Evolutionary conservation across 1,284 basidiomycete genomes (phyloP).

Genomic region (Phenoliferia sp.): DNA sequence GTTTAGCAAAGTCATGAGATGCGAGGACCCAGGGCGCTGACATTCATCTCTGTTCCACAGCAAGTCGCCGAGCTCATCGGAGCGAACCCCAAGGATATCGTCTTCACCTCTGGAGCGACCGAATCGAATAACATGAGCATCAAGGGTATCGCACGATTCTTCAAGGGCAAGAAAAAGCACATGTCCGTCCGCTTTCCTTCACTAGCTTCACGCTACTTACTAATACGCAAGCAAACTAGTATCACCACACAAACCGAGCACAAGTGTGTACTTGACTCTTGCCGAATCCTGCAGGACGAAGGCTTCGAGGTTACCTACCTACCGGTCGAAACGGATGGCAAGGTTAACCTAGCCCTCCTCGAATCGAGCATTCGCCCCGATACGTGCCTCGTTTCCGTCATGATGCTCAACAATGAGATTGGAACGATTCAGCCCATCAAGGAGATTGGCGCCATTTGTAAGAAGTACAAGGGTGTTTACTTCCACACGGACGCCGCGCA

Average conservation of each 20-base stretch:
- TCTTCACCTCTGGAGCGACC: constrained; percentile 97
- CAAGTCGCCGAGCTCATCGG: constrained; percentile 87
- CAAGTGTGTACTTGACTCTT: constrained; percentile 98
- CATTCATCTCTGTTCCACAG: constrained; percentile 44
- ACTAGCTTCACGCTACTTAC: neutral
- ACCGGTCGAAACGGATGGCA: constrained; percentile 81
- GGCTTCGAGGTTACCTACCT: constrained; percentile 98
- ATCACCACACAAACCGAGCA: constrained; percentile 65
- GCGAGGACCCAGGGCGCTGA: neutral
- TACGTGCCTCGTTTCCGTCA: constrained; percentile 84
- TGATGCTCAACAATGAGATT: constrained; percentile 99
- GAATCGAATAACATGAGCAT: constrained; percentile 98
- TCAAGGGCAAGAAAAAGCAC: constrained; percentile 78
- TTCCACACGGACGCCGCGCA: constrained; percentile 99
- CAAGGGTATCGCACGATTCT: constrained; percentile 91
- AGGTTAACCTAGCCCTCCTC: constrained; percentile 70
- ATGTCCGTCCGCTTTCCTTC: constrained; percentile 54
- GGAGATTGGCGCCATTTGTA: constrained; percentile 82
- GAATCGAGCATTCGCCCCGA: constrained; percentile 80
- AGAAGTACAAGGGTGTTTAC: constrained; percentile 77
- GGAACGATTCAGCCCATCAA: constrained; percentile 97
- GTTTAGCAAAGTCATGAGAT: too few relatives aligned
- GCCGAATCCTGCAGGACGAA: constrained; percentile 89
- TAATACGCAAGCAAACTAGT: constrained; percentile 46
- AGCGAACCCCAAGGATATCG: constrained; percentile 89